Base-by-base conservation (phyloP, 2,329 filamentous ascomycete species). In the Knufia fluminis region DNA sequence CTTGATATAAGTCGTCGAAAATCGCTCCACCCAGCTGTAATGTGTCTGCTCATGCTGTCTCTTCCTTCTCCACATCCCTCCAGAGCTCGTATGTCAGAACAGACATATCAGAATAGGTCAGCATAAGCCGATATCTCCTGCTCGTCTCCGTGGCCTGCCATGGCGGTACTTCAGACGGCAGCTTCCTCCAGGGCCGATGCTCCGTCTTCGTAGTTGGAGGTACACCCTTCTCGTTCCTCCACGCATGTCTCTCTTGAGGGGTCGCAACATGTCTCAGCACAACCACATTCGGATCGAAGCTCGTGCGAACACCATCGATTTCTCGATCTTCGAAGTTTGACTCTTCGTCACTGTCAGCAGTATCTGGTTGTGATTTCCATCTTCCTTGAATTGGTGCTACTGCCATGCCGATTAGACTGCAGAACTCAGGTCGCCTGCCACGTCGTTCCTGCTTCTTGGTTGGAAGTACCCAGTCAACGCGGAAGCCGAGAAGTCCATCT, bases 11-110 rank as follows among this genome's bases (percentile, higher is more conserved):
- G n/a, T n/a, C n/a, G n/a, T n/a, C n/a, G n/a, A n/a, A n/a, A n/a
- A n/a, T n/a, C n/a, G n/a, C n/a, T n/a, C n/a, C n/a, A n/a, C n/a
- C n/a, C n/a, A n/a, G n/a, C n/a, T n/a, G n/a, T n/a, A n/a, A n/a
- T n/a, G n/a, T n/a, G 26, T 22, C 19, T 26, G 2, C 40, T 28
- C 22, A 26, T 12, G 24, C 42, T 39, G 12, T 40, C 10, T 58
- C 56, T 16, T 54, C 46, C 24, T 49, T 55, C 45, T 58, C 57
- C 4, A 58, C 50, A 14, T 48, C 52, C 38, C 59, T 46, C 8
- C 41, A 71, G 31, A 83, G 67, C 64, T 82, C 79, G 63, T 81
- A 83, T 51, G 71, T 77, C 64, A 81, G 61, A 6, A 82, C 66
- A 0, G 73, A 73, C 53, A 78, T 71, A 60, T 83, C 75, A 14